Evolutionary conservation across 208 protist species (phyloP), one percentile per base, ranked within the genome.

Genomic region (Trypanosoma brucei): DNA sequence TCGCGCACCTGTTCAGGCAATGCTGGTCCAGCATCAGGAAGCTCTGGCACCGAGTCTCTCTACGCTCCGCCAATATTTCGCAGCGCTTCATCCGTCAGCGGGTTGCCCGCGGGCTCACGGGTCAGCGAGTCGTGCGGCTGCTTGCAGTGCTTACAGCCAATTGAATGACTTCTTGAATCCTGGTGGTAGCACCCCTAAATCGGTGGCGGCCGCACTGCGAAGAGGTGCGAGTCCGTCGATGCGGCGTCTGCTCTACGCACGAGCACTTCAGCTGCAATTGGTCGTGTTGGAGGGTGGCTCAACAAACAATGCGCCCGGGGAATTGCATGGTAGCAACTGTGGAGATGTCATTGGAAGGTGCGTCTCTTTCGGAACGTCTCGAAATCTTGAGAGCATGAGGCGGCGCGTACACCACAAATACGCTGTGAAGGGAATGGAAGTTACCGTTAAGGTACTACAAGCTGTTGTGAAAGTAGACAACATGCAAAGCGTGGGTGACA

Each of bases 181-280:
- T 33, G 50, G 50, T 5, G 81, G 83, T 38, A 77, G 78, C 44
- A 64, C 69, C 9, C 65, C 72, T 34, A 74, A 74, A 55, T 54
- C 51, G 35, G 39, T 92, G 53, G 62, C 76, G 1, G 62, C 46
- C 3, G 50, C 85, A 11, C 72, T 95, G 40, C 78, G 75, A 8
- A 68, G 74, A 38, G 69, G 70, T 30, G 77, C 88, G 38, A 83
- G 84, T 72, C 86, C 84, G 8, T 83, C 84, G 0, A 45, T 95
- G 37, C 81, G 89, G 11, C 84, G 89, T 11, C 71, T 95, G 5
- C 56, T 91, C 46, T 95, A 95, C 65, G 81, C 89, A 9, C 72
- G 83, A n/a, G 84, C 83, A 34, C 68, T 95, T 59, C 81, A 85
- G 57, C 37, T 90, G 30, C 61, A 69, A 34, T 61, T 95, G 53